A percentile compares a stretch with the other conserved stretches of the same genome.
These are phyloP conservation scores for Mycena rebaudengoi DNA, from an alignment of 768 basidiomycete genomes.

Conservation along the genomic window DNA sequence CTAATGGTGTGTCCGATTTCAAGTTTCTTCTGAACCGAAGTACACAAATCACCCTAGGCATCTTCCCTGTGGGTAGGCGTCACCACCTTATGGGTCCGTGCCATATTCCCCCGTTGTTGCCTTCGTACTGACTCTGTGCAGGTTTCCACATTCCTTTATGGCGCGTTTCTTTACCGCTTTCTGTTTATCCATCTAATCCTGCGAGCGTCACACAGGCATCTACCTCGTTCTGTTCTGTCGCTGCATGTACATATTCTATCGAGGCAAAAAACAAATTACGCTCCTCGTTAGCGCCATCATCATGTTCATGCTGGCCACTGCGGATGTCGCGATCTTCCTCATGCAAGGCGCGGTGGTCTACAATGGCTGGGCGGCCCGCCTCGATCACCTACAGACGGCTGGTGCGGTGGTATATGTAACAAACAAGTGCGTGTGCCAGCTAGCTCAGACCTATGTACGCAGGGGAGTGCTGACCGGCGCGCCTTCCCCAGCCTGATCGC, in stretches of 20 bases:
- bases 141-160: slow-evolving; percentile 36
- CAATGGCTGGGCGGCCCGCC: background rate
- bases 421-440: slow-evolving; percentile 42
- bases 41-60: background rate
- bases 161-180: slow-evolving; percentile 12
- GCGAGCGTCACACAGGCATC: slow-evolving; percentile 36
- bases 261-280: slow-evolving; percentile 37
- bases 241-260: slow-evolving; percentile 44
- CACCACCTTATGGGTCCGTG: slow-evolving; percentile 25
- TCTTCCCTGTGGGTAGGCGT: slow-evolving; percentile 28
- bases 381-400: slow-evolving; percentile 32
- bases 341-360: slow-evolving; percentile 37
- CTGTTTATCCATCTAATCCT: background rate
- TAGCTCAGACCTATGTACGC: too few species aligned
- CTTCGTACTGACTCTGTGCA: background rate
- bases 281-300: slow-evolving; percentile 40
- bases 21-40: background rate
- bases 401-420: slow-evolving; percentile 48
- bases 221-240: slow-evolving; percentile 47
- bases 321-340: slow-evolving; percentile 44
- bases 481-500: slow-evolving; percentile 37
- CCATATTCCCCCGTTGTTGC: background rate
- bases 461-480: background rate
- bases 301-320: slow-evolving; percentile 47
- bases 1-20: background rate